Evolutionary conservation across 495 filamentous ascomycete species (phyloP).

Genomic region (Xylaria grammica): DNA sequence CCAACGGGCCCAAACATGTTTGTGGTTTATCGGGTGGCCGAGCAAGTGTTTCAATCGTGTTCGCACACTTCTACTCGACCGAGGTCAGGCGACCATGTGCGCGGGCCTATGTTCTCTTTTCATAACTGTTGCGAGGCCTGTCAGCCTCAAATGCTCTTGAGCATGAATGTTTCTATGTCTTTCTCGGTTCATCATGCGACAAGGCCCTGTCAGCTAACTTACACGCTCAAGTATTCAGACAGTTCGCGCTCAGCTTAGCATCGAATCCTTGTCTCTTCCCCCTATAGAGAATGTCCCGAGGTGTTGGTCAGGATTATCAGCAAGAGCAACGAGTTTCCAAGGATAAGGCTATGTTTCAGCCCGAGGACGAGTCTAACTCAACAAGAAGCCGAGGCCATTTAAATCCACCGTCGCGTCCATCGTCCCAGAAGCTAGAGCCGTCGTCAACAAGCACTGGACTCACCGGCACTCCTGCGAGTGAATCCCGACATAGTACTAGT

Average conservation of each 20-base stretch:
- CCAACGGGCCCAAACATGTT: neutral
- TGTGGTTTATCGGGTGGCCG: neutral
- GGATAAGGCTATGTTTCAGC: conserved; percentile 51
- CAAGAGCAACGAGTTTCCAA: conserved; percentile 49
- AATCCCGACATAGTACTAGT: conserved; percentile 65
- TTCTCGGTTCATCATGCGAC: neutral
- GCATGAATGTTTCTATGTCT: neutral
- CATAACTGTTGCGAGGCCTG: neutral
- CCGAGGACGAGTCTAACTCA: conserved; percentile 48
- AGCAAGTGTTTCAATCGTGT: neutral
- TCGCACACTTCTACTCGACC: conserved; percentile 3
- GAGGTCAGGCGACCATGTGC: neutral
- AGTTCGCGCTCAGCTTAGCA: conserved; percentile 19
- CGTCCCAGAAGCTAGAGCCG: conserved; percentile 69
- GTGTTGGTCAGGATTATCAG: conserved; percentile 40
- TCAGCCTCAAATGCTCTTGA: neutral
- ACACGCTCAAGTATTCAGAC: conserved; percentile 20
- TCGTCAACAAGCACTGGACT: conserved; percentile 65
- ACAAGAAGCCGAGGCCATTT: conserved; percentile 65
- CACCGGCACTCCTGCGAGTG: conserved; percentile 67
- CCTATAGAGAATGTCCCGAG: conserved; percentile 44
- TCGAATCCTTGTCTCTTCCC: conserved; percentile 19
- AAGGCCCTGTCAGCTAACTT: neutral
- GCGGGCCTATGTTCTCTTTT: neutral
- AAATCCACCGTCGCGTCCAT: conserved; percentile 70